Conservation (phyloP, 139 green algal species). For the Closterium sp. region DNA sequence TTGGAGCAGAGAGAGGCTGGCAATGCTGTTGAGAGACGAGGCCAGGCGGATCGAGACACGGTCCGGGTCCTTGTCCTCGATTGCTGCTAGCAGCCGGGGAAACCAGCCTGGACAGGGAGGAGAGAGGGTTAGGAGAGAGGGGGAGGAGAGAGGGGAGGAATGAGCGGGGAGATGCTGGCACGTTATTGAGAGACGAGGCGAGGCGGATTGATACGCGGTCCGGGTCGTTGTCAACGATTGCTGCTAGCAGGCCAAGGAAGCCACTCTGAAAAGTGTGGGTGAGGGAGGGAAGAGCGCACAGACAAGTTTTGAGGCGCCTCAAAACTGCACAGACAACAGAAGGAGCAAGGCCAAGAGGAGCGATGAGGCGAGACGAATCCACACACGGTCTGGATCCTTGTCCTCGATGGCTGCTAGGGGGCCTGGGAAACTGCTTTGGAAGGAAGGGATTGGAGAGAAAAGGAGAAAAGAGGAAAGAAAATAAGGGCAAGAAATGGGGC, state of each 20-base stretch:
- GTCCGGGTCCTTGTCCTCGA: constrained; percentile 50
- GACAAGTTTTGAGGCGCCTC: too few relatives aligned
- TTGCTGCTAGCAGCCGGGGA: constrained; percentile 5
- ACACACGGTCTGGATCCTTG: too few relatives aligned
- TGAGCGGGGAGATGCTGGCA: too few relatives aligned
- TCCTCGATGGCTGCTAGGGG: too few relatives aligned
- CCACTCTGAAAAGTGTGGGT: too few relatives aligned
- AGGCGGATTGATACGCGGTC: neutral
- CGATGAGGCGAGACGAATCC: too few relatives aligned
- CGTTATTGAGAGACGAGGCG: neutral
- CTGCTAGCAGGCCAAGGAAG: too few relatives aligned
- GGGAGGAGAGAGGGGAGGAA: neutral
- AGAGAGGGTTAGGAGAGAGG: too few relatives aligned
- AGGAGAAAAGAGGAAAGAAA: neutral
- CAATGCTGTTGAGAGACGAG: constrained; percentile 30
- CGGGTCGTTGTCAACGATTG: too few relatives aligned
- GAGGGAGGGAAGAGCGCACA: too few relatives aligned
- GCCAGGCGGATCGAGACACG: constrained; percentile 29
- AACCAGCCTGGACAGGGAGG: neutral
- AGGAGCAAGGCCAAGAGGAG: too few relatives aligned
- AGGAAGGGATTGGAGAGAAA: neutral
- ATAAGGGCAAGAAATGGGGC: neutral
- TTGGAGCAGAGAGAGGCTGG: neutral
- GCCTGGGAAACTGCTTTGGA: neutral
- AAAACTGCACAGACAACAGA: too few relatives aligned